These are phyloP conservation scores for Pseudomonodictys pantanalensis DNA, from an alignment of 495 filamentous ascomycete species.

Conservation along the genomic window DNA sequence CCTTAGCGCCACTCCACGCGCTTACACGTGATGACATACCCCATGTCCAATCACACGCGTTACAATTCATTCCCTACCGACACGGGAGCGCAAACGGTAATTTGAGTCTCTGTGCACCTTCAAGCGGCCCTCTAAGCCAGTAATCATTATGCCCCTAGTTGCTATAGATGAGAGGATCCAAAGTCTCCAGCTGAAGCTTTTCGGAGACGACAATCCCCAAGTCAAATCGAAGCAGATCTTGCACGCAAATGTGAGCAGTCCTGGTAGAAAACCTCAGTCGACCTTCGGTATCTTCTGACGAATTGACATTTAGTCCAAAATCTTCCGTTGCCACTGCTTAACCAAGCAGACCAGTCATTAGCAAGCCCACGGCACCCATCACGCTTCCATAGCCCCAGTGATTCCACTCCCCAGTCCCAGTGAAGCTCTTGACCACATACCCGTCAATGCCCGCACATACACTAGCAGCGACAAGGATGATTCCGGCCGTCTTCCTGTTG, in stretches of 20 bases:
- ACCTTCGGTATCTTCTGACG: no score
- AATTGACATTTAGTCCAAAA: background rate
- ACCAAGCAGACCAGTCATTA: background rate
- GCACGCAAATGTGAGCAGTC: no score
- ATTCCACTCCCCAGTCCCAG: constrained; percentile 49
- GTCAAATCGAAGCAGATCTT: no score
- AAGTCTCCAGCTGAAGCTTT: no score
- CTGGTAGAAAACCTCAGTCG: no score
- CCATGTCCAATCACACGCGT: background rate
- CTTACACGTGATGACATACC: background rate
- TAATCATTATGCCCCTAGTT: no score
- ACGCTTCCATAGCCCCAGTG: constrained; percentile 53
- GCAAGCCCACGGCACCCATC: constrained; percentile 4
- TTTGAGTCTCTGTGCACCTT: no score
- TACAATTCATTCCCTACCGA: background rate
- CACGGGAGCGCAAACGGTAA: background rate
- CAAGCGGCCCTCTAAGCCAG: no score
- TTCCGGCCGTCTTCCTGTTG: constrained; percentile 45
- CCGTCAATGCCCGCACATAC: constrained; percentile 51
- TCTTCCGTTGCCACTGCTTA: background rate
- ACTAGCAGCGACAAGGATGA: constrained; percentile 47
- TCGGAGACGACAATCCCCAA: no score
- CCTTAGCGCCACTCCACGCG: background rate
- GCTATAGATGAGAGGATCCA: no score
- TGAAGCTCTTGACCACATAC: constrained; percentile 40